These are phyloP conservation scores for Clitoria ternatea DNA, from an alignment of 306 rosid genomes.

Conservation along the genomic window DNA sequence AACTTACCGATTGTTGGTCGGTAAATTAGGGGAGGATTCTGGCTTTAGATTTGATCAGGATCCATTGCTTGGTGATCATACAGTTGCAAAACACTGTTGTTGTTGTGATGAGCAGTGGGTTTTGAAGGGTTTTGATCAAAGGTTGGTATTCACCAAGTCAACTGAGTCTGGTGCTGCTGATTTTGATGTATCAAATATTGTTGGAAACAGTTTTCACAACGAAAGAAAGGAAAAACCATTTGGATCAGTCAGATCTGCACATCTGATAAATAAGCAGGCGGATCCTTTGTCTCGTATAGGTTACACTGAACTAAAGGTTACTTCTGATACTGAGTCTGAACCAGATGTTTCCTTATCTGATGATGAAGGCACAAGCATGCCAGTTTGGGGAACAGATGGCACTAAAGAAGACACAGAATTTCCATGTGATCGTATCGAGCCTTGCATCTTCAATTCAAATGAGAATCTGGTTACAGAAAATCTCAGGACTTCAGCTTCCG, in stretches of 20 bases:
- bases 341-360: slow-evolving; percentile 58
- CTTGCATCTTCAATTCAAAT: slow-evolving; percentile 26
- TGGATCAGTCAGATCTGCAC: slow-evolving; percentile 33
- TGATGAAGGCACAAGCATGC: slow-evolving; percentile 34
- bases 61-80: slow-evolving; percentile 43
- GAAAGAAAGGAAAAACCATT: slow-evolving; percentile 24
- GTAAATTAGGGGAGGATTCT: slow-evolving; percentile 54
- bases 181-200: slow-evolving; percentile 40
- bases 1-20: slow-evolving; percentile 54
- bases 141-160: slow-evolving; percentile 35
- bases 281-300: slow-evolving; percentile 67
- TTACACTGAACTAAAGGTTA: slow-evolving; percentile 66
- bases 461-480: slow-evolving; percentile 41
- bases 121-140: slow-evolving; percentile 28
- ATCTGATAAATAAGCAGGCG: slow-evolving; percentile 29
- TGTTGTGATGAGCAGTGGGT: slow-evolving; percentile 58
- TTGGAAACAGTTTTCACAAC: slow-evolving; percentile 25
- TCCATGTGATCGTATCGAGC: slow-evolving; percentile 34
- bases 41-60: slow-evolving; percentile 39
- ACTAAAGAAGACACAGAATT: slow-evolving; percentile 32
- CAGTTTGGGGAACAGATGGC: slow-evolving; percentile 18
- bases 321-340: slow-evolving; percentile 83
- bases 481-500: slow-evolving; percentile 33
- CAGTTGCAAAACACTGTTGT: slow-evolving; percentile 36
- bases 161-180: slow-evolving; percentile 39